These are phyloP conservation scores for Malus hybrid DNA, from an alignment of 331 rosid species.

Conservation along the genomic window DNA sequence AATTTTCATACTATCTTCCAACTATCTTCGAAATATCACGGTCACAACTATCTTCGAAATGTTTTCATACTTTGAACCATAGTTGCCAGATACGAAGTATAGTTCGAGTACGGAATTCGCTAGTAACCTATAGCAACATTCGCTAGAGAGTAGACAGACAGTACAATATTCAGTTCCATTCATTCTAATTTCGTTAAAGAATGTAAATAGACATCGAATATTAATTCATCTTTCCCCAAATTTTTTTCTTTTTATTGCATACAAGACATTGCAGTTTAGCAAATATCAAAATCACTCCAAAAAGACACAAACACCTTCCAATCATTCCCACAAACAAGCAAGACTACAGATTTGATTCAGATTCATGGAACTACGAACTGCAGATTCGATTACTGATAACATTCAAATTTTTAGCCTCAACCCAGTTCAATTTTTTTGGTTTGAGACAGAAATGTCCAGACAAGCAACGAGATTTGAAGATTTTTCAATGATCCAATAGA, in stretches of 20 bases:
- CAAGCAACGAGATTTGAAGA: background rate
- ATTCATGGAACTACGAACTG: background rate
- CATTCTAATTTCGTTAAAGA: too few relatives aligned
- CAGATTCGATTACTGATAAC: background rate
- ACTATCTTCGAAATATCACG: too few relatives aligned
- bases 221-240: too few relatives aligned
- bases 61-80: background rate
- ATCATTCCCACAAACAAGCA: background rate
- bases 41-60: background rate
- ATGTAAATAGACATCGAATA: too few relatives aligned
- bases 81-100: background rate
- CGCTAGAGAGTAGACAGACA: too few relatives aligned
- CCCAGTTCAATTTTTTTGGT: background rate
- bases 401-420: background rate
- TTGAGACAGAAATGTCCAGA: background rate
- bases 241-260: too few relatives aligned
- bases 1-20: too few relatives aligned
- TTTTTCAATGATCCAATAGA: background rate
- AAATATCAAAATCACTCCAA: background rate
- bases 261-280: too few relatives aligned
- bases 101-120: too few relatives aligned
- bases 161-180: too few relatives aligned
- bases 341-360: background rate
- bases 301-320: background rate
- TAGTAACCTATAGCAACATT: too few relatives aligned